These are phyloP conservation scores for Tylopilus orsonianus DNA, from an alignment of 1,284 basidiomycete genomes.

Conservation along the genomic window DNA sequence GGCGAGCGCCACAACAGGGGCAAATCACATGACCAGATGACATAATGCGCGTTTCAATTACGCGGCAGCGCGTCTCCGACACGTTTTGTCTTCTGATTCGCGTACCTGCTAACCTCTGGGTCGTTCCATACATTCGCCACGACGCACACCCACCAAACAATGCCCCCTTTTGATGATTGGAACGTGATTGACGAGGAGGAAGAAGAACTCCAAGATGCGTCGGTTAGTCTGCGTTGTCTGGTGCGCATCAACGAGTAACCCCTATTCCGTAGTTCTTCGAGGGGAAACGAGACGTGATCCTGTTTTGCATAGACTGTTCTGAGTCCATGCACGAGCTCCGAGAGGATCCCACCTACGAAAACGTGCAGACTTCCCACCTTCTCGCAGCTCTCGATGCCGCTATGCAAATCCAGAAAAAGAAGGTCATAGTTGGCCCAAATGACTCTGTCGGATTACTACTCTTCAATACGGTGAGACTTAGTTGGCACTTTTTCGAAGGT, in stretches of 20 bases:
- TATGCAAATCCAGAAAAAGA: constrained; percentile 83
- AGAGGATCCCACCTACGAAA: constrained; percentile 62
- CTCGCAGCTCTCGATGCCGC: constrained; percentile 78
- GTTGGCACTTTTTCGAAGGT: not conserved
- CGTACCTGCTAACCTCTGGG: not conserved
- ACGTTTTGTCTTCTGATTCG: constrained; percentile 7
- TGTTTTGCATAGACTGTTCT: constrained; percentile 94
- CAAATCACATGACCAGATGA: constrained; percentile 25
- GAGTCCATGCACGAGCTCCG: constrained; percentile 79
- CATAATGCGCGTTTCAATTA: constrained; percentile 26
- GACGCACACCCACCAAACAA: constrained; percentile 16
- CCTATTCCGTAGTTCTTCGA: constrained; percentile 59
- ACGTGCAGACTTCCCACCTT: constrained; percentile 62
- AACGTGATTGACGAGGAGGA: constrained; percentile 74
- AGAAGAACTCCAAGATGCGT: constrained; percentile 70
- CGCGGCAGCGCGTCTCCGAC: not conserved
- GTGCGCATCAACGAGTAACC: constrained; percentile 1
- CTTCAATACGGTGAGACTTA: constrained; percentile 81
- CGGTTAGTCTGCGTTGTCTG: constrained; percentile 39
- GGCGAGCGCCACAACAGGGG: constrained; percentile 4
- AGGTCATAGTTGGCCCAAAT: constrained; percentile 84
- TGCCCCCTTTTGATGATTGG: constrained; percentile 73
- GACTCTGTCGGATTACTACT: constrained; percentile 89
- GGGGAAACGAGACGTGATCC: constrained; percentile 76
- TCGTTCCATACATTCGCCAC: not conserved